Conservation (phyloP, 2,329 filamentous ascomycete species). For the Phialemoniopsis sp. region DNA sequence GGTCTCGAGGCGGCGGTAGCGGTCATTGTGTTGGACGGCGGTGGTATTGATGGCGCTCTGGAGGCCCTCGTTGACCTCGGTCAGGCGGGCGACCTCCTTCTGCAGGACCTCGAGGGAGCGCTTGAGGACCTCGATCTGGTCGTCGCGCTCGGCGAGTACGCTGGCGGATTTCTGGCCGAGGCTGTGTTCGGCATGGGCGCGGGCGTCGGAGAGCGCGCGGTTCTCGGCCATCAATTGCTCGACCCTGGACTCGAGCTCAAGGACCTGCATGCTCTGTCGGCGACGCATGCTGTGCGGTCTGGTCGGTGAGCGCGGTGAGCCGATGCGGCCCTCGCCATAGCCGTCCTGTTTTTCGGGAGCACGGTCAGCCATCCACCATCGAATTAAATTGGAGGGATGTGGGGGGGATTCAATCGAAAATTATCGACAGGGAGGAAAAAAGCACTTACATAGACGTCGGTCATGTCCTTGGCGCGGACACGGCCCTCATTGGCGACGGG, state of each 20-base stretch:
- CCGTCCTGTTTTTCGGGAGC: constrained; percentile 64
- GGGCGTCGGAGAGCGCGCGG: constrained; percentile 69
- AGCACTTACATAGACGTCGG: constrained; percentile 85
- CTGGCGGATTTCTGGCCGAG: constrained; percentile 63
- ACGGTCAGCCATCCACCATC: neutral
- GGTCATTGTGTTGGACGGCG: constrained; percentile 69
- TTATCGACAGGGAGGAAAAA: constrained; percentile 11
- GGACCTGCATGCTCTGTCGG: constrained; percentile 93
- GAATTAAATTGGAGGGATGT: neutral
- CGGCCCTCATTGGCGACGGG: constrained; percentile 85
- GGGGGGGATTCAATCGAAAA: neutral
- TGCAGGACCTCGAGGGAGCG: constrained; percentile 76
- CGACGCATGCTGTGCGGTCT: constrained; percentile 94
- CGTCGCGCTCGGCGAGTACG: constrained; percentile 75
- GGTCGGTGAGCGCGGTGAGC: constrained; percentile 87
- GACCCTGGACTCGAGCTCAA: constrained; percentile 83
- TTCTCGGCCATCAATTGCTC: constrained; percentile 87
- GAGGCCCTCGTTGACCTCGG: constrained; percentile 78
- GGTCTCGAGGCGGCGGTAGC: constrained; percentile 62
- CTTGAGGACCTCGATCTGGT: constrained; percentile 79
- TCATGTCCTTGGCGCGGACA: constrained; percentile 79
- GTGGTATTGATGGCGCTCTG: constrained; percentile 74
- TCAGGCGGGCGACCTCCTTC: constrained; percentile 75
- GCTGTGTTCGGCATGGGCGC: constrained; percentile 60
- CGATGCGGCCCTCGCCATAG: constrained; percentile 81